Conservation (phyloP, 768 basidiomycete species). For the Cystobasidium onofrii region DNA sequence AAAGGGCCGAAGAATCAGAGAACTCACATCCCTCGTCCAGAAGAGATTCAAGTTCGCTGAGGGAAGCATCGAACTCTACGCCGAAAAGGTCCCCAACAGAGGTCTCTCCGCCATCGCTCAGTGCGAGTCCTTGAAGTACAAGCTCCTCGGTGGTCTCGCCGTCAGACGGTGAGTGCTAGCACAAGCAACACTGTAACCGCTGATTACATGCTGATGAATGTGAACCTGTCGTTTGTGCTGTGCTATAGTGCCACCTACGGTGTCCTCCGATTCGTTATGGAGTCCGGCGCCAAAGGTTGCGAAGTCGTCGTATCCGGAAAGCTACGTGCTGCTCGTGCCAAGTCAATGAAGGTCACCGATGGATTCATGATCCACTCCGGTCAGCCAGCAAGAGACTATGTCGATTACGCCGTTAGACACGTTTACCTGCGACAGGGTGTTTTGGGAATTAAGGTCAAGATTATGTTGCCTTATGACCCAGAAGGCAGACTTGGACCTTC, state of each 20-base stretch:
- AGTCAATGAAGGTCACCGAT: constrained; percentile 99
- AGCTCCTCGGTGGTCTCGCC: constrained; percentile 97
- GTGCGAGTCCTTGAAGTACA: constrained; percentile 96
- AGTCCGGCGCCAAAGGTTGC: constrained; percentile 98
- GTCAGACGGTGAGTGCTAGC: constrained; percentile 73
- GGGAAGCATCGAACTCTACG: constrained; percentile 96
- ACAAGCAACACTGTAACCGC: too few species aligned
- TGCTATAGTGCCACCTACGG: constrained; percentile 81
- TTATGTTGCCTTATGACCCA: constrained; percentile 96
- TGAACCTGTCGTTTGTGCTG: background rate
- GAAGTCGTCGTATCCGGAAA: constrained; percentile 99
- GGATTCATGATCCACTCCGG: constrained; percentile 81
- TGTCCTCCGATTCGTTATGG: constrained; percentile 99
- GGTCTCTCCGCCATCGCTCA: constrained; percentile 97
- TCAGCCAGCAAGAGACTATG: constrained; percentile 93
- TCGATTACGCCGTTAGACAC: constrained; percentile 95
- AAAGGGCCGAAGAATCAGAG: constrained; percentile 98
- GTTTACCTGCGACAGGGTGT: constrained; percentile 98
- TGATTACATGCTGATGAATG: too few species aligned
- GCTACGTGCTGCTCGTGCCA: constrained; percentile 98
- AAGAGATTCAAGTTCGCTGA: constrained; percentile 99
- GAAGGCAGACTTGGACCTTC: constrained; percentile 79
- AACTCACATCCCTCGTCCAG: constrained; percentile 94
- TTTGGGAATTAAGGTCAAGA: constrained; percentile 99
- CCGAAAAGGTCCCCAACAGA: constrained; percentile 97